phyloP scores from a whole-genome alignment of 2,329 filamentous ascomycete genomes.

The Alternaria sp. region DNA sequence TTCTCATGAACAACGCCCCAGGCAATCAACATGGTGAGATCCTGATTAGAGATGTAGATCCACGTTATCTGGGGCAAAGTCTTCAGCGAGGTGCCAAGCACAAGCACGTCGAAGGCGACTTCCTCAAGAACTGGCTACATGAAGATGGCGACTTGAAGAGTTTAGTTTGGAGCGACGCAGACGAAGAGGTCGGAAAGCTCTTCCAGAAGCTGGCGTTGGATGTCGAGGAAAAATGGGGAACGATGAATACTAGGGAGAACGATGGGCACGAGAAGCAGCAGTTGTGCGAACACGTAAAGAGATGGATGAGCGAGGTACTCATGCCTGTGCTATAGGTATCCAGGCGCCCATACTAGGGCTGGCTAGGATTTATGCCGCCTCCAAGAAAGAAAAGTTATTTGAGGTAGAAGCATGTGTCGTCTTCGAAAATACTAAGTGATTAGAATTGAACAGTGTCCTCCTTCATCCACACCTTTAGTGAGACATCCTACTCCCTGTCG shows the following conservation, averaged over 20 bases:
- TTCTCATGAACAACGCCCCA: slow-evolving; percentile 32
- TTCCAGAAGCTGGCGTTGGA: slow-evolving; percentile 31
- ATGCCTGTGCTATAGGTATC: slow-evolving; percentile 28
- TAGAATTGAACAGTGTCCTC: neutral
- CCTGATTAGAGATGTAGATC: slow-evolving; percentile 33
- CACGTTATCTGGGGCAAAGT: slow-evolving; percentile 24
- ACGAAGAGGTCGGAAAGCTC: slow-evolving; percentile 26
- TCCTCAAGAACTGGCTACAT: slow-evolving; percentile 43
- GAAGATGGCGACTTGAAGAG: slow-evolving; percentile 24
- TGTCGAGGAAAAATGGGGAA: slow-evolving; percentile 21
- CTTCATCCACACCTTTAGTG: neutral
- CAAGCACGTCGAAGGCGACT: slow-evolving; percentile 53
- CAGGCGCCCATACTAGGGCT: neutral
- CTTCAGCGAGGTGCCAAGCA: slow-evolving; percentile 23
- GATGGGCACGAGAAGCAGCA: slow-evolving; percentile 14
- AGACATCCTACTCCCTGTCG: neutral
- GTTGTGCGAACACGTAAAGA: slow-evolving; percentile 8
- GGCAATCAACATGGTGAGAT: slow-evolving; percentile 27
- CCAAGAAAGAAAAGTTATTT: too few species aligned
- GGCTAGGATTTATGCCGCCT: neutral
- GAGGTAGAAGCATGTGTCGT: neutral
- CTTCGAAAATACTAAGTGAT: neutral
- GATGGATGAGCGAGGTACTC: slow-evolving; percentile 32
- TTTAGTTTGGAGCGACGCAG: slow-evolving; percentile 20
- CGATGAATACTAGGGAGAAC: slow-evolving; percentile 13